Conservation (phyloP, 148 eudicot species). For the Cornus suecica region DNA sequence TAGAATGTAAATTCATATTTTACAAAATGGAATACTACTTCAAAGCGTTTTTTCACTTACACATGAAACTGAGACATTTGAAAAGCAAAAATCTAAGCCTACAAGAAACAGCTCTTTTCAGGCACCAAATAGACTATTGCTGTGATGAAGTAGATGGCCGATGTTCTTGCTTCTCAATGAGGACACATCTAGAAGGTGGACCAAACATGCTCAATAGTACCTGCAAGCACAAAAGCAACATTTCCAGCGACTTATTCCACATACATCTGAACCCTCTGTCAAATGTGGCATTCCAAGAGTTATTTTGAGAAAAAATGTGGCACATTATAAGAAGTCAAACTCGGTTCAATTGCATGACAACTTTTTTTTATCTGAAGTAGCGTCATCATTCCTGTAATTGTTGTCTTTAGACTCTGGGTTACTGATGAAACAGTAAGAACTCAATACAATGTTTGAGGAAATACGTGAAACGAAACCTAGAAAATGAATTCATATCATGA, state of each 20-base stretch:
- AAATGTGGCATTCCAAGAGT: too few relatives aligned
- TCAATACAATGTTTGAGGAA: too few relatives aligned
- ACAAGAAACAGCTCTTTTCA: slow-evolving; percentile 11
- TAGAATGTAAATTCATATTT: not conserved
- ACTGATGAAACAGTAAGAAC: not conserved
- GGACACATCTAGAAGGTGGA: slow-evolving; percentile 69
- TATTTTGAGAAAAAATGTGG: too few relatives aligned
- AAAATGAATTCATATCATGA: not conserved
- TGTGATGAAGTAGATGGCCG: slow-evolving; percentile 58
- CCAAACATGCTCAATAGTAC: slow-evolving; percentile 81
- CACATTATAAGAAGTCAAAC: too few relatives aligned
- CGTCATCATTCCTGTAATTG: not conserved
- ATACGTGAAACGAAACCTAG: not conserved
- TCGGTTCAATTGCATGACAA: too few relatives aligned
- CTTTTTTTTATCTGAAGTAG: too few relatives aligned
- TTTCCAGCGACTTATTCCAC: not conserved
- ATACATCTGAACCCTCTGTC: too few relatives aligned
- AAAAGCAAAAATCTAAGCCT: slow-evolving; percentile 15
- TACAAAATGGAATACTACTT: not conserved
- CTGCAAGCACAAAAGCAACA: slow-evolving; percentile 32
- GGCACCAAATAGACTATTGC: slow-evolving; percentile 7
- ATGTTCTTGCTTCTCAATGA: slow-evolving; percentile 57
- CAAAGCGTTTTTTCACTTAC: not conserved
- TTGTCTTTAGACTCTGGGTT: too few relatives aligned
- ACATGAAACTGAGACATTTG: slow-evolving; percentile 18